These are phyloP conservation scores for Phycomyces blakesleeanus DNA, from an alignment of 192 early-diverging fungal genomes.

Conservation along the genomic window DNA sequence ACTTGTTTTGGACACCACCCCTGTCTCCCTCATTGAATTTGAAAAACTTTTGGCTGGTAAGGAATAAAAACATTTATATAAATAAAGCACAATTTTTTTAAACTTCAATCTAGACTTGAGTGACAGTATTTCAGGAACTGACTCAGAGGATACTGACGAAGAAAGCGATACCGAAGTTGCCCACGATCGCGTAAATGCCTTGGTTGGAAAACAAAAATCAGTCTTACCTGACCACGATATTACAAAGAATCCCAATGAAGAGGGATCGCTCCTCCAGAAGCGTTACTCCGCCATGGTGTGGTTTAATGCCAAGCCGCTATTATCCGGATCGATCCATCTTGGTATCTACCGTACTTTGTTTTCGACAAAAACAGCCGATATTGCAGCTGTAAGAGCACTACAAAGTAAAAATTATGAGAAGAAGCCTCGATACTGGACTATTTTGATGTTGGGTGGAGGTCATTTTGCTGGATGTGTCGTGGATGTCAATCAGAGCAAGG, in stretches of 20 bases:
- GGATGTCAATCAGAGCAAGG: slow-evolving; percentile 56
- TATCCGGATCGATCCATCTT: slow-evolving; percentile 30
- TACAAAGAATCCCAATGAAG: background rate
- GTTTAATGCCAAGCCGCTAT: slow-evolving; percentile 33
- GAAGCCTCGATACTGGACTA: slow-evolving; percentile 59
- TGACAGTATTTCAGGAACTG: slow-evolving; percentile 51
- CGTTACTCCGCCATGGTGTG: slow-evolving; percentile 33
- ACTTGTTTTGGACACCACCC: slow-evolving; percentile 25
- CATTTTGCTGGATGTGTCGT: slow-evolving; percentile 90
- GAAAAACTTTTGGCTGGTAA: slow-evolving; percentile 49
- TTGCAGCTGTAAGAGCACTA: background rate
- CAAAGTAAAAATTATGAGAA: background rate
- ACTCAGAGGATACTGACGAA: slow-evolving; percentile 24
- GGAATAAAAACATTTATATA: background rate
- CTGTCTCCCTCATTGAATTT: slow-evolving; percentile 45
- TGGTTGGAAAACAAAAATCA: slow-evolving; percentile 10
- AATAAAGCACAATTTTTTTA: background rate
- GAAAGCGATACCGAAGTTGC: slow-evolving; percentile 16
- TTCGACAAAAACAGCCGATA: background rate
- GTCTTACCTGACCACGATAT: background rate
- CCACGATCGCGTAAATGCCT: slow-evolving; percentile 8
- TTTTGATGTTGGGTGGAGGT: slow-evolving; percentile 81
- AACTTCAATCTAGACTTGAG: slow-evolving; percentile 28
- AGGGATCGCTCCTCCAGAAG: slow-evolving; percentile 5
- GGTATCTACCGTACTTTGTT: slow-evolving; percentile 44